These are phyloP conservation scores for Melanomma pulvis-pyrius DNA, from an alignment of 495 filamentous ascomycete genomes.

Conservation along the genomic window DNA sequence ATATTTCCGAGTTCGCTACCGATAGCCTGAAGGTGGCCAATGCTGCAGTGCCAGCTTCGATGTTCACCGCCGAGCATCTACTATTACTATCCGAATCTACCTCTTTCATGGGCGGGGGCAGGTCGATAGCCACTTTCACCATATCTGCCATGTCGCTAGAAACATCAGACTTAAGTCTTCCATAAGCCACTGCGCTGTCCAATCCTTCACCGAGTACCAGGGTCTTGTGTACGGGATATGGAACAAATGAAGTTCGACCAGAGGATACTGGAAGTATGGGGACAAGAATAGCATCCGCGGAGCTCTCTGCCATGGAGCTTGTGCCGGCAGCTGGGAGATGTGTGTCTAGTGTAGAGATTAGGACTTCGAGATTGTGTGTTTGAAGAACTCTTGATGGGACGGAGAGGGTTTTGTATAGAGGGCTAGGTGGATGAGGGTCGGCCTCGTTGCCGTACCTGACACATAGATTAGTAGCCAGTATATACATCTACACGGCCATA, in stretches of 20 bases:
- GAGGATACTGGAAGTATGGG: slow-evolving; percentile 69
- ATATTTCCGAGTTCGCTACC: slow-evolving; percentile 66
- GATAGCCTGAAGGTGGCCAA: slow-evolving; percentile 67
- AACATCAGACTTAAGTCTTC: slow-evolving; percentile 48
- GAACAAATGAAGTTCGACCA: slow-evolving; percentile 63
- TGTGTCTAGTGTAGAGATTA: slow-evolving; percentile 64
- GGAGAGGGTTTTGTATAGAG: slow-evolving; percentile 58
- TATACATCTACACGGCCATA: background rate
- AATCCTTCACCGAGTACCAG: slow-evolving; percentile 73
- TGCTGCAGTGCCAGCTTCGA: slow-evolving; percentile 59
- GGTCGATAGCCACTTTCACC: slow-evolving; percentile 60
- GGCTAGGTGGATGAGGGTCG: slow-evolving; percentile 46
- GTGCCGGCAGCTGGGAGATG: slow-evolving; percentile 23
- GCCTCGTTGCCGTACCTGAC: slow-evolving; percentile 57
- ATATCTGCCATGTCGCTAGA: slow-evolving; percentile 47
- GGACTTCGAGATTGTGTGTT: slow-evolving; percentile 72
- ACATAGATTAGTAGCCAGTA: slow-evolving; percentile 12
- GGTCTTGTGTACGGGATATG: slow-evolving; percentile 83
- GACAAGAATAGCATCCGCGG: slow-evolving; percentile 65
- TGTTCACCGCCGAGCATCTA: slow-evolving; percentile 55
- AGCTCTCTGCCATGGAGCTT: slow-evolving; percentile 42
- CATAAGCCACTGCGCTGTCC: slow-evolving; percentile 56
- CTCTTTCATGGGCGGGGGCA: slow-evolving; percentile 47
- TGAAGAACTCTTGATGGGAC: slow-evolving; percentile 72
- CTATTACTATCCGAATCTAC: slow-evolving; percentile 20